Base-by-base conservation (phyloP, 371 early-diverging fungal species). In the Phascolomyces articulosus region DNA sequence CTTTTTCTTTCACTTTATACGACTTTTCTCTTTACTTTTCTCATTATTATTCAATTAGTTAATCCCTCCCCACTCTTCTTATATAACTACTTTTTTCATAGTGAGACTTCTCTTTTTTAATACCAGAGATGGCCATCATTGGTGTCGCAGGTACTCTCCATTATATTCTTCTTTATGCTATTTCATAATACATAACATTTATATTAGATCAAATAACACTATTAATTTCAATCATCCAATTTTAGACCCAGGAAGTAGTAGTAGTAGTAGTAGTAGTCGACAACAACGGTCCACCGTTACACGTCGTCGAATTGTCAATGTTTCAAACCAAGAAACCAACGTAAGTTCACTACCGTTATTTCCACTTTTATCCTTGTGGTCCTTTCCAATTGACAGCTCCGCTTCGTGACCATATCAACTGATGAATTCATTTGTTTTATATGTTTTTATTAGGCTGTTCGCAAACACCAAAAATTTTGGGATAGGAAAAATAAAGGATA, bases 401-500 rank as follows among this genome's bases (percentile, higher is more conserved):
- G 8, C 15, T 44, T 13, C 44, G 16, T 44, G 44, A 44, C 7
- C 7, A 6, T 44, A 44, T 44, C 44, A 44, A 51, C 51, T 24
- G 51, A 51, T 51, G 23, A 55, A 0, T 4, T 4, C 44, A 44
- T 18, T n/a, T 44, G 0, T 44, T 15, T 44, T 16, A 13, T 44
- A 4, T n/a, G 16, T 44, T 2, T 20, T 18, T 15, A 47, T n/a
- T 59, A 69, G 69, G 65, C 62, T 13, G 28, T 64, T 3, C 29
- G 64, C 15, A 55, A 54, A 54, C 71, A 71, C 47, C 40, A 49
- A 3, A 56, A 47, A 23, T 71, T 67, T 58, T 71, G 71, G 71
- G 71, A 71, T 53, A 51, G 62, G 20, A 60, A 51, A 13, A 71
- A 67, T 23, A 71, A 71, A 49, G 71, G 71, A 15, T 71, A 71